Evolutionary conservation across 176 grass and related monocot genomes (phyloP).

Genomic region (Pontederia crassipes): DNA sequence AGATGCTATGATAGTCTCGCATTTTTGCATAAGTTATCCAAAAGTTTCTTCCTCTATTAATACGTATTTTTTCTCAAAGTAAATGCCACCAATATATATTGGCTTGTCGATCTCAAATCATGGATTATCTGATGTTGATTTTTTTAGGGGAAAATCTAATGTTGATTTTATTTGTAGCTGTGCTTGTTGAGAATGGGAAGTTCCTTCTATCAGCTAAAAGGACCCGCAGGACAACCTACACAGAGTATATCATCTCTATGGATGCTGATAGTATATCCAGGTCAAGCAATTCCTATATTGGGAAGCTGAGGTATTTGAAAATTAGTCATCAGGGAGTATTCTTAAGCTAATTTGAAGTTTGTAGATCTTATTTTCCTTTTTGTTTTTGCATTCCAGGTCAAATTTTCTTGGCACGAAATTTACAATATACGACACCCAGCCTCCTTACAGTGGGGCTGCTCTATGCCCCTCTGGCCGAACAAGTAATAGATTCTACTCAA

Average conservation of each 20-base stretch:
- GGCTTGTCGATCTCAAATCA: background rate
- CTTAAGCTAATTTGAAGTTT: background rate
- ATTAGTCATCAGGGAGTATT: background rate
- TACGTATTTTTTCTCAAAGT: background rate
- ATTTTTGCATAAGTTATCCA: background rate
- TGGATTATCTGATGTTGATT: background rate
- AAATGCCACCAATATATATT: background rate
- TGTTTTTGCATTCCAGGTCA: constrained; percentile 47
- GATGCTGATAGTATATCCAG: constrained; percentile 63
- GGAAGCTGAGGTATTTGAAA: constrained; percentile 71
- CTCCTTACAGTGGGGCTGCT: constrained; percentile 44
- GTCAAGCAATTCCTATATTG: constrained; percentile 81
- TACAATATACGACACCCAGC: constrained; percentile 78
- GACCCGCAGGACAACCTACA: constrained; percentile 68
- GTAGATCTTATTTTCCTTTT: background rate
- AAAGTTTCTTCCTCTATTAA: background rate
- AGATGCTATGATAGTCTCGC: background rate
- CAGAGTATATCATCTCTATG: constrained; percentile 91
- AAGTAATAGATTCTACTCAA: constrained; percentile 74
- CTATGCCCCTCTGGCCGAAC: constrained; percentile 41
- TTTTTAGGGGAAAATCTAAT: constrained; percentile 2
- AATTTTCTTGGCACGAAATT: constrained; percentile 98
- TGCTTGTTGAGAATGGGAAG: constrained; percentile 75
- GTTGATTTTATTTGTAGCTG: constrained; percentile 32
- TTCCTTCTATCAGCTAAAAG: constrained; percentile 84